Percentiles rank a stretch among this genome's conserved stretches.
Conservation (phyloP, 345 rosid species). For the Leavenworthia alabamica region DNA sequence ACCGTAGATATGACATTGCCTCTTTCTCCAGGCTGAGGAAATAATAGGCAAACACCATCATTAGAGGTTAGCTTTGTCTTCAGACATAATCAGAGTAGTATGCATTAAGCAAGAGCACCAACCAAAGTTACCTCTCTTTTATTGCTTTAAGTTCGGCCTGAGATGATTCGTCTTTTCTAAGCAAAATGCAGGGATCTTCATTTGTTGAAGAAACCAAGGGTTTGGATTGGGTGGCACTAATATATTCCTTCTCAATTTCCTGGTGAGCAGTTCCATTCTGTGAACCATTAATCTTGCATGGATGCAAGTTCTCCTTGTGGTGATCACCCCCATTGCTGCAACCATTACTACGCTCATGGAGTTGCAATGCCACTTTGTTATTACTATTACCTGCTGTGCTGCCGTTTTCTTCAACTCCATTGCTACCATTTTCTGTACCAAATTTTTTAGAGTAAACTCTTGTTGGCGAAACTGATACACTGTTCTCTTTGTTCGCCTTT, state of each 20-base stretch:
- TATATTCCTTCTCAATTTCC: slow-evolving; percentile 33
- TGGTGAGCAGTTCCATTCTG: slow-evolving; percentile 26
- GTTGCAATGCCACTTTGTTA: slow-evolving; percentile 1
- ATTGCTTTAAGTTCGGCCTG: slow-evolving; percentile 51
- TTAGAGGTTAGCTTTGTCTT: slow-evolving; percentile 1
- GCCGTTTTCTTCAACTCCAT: slow-evolving; percentile 25
- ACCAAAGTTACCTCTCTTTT: slow-evolving; percentile 57
- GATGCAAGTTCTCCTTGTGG: slow-evolving; percentile 29
- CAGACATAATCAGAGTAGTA: not conserved
- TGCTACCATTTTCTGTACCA: slow-evolving; percentile 33
- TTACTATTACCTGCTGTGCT: slow-evolving; percentile 10
- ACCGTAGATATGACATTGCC: slow-evolving; percentile 49
- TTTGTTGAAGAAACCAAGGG: slow-evolving; percentile 32
- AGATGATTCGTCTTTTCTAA: slow-evolving; percentile 56
- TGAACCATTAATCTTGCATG: slow-evolving; percentile 32
- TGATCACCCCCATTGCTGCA: slow-evolving; percentile 25
- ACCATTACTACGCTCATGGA: slow-evolving; percentile 10
- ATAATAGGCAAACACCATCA: slow-evolving; percentile 10
- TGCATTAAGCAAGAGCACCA: slow-evolving; percentile 3
- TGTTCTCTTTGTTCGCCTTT: slow-evolving; percentile 44
- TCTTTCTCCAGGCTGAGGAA: slow-evolving; percentile 55
- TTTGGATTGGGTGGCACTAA: slow-evolving; percentile 24
- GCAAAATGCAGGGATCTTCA: slow-evolving; percentile 46
- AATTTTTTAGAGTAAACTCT: slow-evolving; percentile 32
- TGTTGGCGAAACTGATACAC: slow-evolving; percentile 17